Conservation (phyloP, 1,284 basidiomycete genomes). For the Kwoniella shivajii region DNA sequence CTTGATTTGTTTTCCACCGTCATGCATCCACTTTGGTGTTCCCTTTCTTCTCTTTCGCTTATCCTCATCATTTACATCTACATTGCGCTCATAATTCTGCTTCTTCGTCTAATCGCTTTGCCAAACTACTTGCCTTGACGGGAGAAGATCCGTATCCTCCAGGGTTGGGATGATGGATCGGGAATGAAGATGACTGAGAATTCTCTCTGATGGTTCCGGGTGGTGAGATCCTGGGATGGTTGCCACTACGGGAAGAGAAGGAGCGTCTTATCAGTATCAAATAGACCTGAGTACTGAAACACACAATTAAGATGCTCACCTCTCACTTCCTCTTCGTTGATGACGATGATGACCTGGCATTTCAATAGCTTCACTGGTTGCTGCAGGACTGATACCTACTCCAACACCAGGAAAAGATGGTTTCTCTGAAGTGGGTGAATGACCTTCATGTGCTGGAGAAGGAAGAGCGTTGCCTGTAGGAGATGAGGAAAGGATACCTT, state of each 20-base stretch:
- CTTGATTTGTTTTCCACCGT: no score
- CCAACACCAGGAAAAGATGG: slow-evolving; percentile 31
- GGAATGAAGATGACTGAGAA: slow-evolving; percentile 40
- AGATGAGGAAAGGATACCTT: slow-evolving; percentile 45
- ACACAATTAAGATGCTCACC: no score
- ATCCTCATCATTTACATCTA: background rate
- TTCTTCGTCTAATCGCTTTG: slow-evolving; percentile 45
- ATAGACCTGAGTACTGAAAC: background rate
- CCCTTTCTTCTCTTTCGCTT: background rate
- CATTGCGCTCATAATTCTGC: slow-evolving; percentile 20
- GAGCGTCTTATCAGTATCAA: no score
- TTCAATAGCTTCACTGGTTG: slow-evolving; percentile 41
- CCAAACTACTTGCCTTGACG: slow-evolving; percentile 51
- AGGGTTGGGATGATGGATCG: slow-evolving; percentile 41
- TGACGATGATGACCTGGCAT: slow-evolving; percentile 28
- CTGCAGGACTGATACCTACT: slow-evolving; percentile 47
- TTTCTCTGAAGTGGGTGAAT: slow-evolving; percentile 22
- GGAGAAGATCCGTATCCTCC: slow-evolving; percentile 44
- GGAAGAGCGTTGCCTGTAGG: slow-evolving; percentile 38
- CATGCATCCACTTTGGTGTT: background rate
- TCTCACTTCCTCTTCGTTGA: slow-evolving; percentile 43
- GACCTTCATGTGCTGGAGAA: slow-evolving; percentile 21
- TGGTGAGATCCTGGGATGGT: slow-evolving; percentile 42
- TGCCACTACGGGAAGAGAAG: slow-evolving; percentile 17
- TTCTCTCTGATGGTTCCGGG: slow-evolving; percentile 43